phyloP scores from a whole-genome alignment of 768 basidiomycete species.

The Candolleomyces aberdarensis region DNA sequence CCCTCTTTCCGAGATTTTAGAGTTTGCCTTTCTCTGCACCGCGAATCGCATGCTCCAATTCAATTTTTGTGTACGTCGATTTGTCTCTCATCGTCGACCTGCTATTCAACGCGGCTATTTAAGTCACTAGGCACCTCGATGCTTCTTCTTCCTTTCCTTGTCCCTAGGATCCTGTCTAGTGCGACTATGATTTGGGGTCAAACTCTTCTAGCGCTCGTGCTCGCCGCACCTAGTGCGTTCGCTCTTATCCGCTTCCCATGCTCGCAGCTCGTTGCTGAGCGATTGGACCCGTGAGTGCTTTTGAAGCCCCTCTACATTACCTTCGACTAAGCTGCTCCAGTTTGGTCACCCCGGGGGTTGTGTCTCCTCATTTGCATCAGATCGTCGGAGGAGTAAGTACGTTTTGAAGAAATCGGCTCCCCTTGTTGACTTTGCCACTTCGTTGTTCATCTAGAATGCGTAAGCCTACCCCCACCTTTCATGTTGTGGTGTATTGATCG shows the following conservation, averaged over 20 bases:
- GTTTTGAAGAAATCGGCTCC: background rate
- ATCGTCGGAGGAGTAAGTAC: slow-evolving; percentile 15
- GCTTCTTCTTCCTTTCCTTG: background rate
- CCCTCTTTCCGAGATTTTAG: slow-evolving; percentile 3
- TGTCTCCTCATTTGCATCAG: slow-evolving; percentile 19
- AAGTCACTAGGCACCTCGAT: background rate
- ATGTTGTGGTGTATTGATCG: background rate
- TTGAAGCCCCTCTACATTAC: background rate
- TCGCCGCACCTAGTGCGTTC: slow-evolving; percentile 8
- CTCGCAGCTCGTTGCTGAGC: slow-evolving; percentile 19
- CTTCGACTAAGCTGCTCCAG: background rate
- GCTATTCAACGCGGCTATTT: background rate
- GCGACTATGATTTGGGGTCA: background rate
- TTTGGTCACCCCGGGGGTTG: slow-evolving; percentile 13
- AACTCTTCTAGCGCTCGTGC: background rate
- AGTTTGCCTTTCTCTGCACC: background rate
- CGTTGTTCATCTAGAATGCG: slow-evolving; percentile 9
- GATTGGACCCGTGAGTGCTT: slow-evolving; percentile 18
- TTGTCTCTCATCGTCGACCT: background rate
- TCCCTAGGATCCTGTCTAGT: background rate
- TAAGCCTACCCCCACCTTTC: background rate
- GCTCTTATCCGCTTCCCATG: slow-evolving; percentile 19
- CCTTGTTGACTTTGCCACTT: background rate
- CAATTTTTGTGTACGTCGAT: background rate
- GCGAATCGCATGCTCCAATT: background rate